Conservation (phyloP, 345 rosid species). For the Hevea brasiliensis region DNA sequence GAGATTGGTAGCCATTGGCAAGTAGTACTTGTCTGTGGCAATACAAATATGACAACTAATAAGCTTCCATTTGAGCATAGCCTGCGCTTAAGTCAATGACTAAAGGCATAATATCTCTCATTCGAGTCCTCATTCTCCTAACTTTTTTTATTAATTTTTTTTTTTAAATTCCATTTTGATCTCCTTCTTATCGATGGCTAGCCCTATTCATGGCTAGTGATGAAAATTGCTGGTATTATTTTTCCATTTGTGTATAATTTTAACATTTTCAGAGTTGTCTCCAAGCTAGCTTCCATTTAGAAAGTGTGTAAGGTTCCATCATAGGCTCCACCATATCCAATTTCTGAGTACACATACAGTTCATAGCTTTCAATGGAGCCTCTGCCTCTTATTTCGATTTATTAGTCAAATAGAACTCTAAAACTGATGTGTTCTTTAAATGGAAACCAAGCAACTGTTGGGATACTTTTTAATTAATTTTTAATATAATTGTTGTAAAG, state of each 20-base stretch:
- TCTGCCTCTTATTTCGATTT: not conserved
- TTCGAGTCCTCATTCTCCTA: no score
- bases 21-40: not conserved
- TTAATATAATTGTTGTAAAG: no score
- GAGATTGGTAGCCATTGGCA: not conserved
- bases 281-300: not conserved
- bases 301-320: not conserved
- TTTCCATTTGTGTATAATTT: no score
- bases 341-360: not conserved
- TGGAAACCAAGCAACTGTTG: not conserved
- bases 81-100: no score
- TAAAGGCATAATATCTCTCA: no score
- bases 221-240: no score
- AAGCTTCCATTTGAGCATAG: not conserved
- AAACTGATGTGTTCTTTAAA: no score
- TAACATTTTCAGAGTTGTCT: not conserved
- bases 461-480: not conserved
- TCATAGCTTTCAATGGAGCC: not conserved
- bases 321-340: not conserved
- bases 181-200: no score
- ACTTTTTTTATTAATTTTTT: no score
- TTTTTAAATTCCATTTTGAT: no score
- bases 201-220: no score
- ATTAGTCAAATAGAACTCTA: no score
- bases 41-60: not conserved